A percentile compares a stretch with the other conserved stretches of the same genome.
Conservation (phyloP, 495 filamentous ascomycete species). For the Sordaria brevicollis region DNA sequence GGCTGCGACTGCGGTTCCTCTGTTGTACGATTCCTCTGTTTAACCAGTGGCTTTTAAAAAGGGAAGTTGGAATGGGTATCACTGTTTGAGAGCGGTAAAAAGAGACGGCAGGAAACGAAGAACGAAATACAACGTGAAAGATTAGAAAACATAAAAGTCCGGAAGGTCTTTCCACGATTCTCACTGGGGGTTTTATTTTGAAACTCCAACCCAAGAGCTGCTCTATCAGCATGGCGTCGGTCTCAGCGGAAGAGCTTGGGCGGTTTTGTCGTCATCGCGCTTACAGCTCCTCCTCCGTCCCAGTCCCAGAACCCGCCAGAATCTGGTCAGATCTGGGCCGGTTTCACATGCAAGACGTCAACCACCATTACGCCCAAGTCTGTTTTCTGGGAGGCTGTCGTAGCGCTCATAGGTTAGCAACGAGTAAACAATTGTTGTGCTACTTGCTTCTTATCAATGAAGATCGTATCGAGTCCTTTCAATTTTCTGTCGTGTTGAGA, state of each 20-base stretch:
- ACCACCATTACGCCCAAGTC: not conserved
- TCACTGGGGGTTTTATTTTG: not conserved
- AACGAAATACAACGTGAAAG: not conserved
- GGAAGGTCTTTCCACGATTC: not conserved
- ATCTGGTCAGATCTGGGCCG: not conserved
- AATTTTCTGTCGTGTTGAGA: not conserved
- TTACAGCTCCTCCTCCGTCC: not conserved
- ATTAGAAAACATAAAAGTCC: not conserved
- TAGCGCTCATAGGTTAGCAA: not conserved
- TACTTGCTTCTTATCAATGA: not conserved
- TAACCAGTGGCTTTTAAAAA: not conserved
- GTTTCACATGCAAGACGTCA: not conserved
- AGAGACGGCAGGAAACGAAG: not conserved
- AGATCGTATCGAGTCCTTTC: not conserved
- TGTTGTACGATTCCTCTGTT: not conserved
- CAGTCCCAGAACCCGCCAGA: not conserved
- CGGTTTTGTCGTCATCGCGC: not conserved
- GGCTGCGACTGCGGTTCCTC: not conserved
- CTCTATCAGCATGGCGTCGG: not conserved
- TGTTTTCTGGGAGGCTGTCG: not conserved
- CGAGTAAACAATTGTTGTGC: not conserved
- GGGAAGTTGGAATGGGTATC: not conserved
- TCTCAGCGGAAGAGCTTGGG: not conserved
- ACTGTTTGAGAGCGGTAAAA: not conserved
- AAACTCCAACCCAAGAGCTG: not conserved